These are phyloP conservation scores for Russula emetica DNA, from an alignment of 768 basidiomycete species.

Conservation along the genomic window DNA sequence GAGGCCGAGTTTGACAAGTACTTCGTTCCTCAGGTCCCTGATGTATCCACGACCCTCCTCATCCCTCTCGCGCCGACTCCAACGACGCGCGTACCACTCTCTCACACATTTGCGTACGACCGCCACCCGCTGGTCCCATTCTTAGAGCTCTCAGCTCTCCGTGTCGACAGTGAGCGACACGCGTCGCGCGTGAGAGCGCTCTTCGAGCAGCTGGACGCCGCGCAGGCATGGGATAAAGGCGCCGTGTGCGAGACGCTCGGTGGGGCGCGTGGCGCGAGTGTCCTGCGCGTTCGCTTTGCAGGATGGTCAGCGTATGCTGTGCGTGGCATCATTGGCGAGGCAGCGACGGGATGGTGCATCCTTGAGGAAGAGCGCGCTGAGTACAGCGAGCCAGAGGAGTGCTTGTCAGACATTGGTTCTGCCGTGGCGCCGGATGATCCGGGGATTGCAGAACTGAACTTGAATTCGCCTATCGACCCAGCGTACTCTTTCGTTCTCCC, in stretches of 20 bases:
- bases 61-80: slow-evolving; percentile 77
- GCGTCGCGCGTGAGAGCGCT: slow-evolving; percentile 60
- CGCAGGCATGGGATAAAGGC: slow-evolving; percentile 61
- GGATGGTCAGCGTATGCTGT: slow-evolving; percentile 72
- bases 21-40: slow-evolving; percentile 43
- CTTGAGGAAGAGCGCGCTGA: slow-evolving; percentile 50
- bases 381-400: slow-evolving; percentile 21
- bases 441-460: slow-evolving; percentile 15
- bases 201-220: slow-evolving; percentile 66
- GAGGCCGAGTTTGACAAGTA: slow-evolving; percentile 54
- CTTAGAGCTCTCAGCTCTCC: slow-evolving; percentile 47
- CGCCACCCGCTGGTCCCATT: slow-evolving; percentile 49
- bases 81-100: slow-evolving; percentile 58
- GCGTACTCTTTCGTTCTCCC: slow-evolving; percentile 71
- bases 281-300: slow-evolving; percentile 63
- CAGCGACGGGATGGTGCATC: slow-evolving; percentile 69
- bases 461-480: slow-evolving; percentile 43
- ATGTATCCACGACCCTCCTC: slow-evolving; percentile 61
- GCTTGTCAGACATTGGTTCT: slow-evolving; percentile 31
- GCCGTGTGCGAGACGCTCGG: slow-evolving; percentile 62
- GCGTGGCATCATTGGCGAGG: slow-evolving; percentile 63
- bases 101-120: slow-evolving; percentile 28
- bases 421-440: neutral
- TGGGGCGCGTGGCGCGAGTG: slow-evolving; percentile 55
- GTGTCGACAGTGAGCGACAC: slow-evolving; percentile 52